Evolutionary conservation across 73 alveolate species (phyloP), one percentile per base, ranked within the genome.

Genomic region (Symbiodinium natans): DNA sequence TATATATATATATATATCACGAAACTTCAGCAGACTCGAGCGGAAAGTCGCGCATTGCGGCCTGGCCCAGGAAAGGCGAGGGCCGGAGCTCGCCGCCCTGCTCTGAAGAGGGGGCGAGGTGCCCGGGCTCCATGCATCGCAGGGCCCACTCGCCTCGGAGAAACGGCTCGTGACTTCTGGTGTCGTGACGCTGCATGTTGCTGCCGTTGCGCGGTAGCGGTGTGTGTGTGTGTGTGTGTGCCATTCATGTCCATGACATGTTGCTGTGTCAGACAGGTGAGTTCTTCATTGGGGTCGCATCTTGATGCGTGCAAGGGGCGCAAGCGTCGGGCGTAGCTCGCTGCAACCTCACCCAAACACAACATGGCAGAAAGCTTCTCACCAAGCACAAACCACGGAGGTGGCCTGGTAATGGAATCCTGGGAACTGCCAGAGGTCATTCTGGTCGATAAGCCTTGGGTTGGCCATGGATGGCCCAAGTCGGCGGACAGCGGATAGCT

Each of bases 381-480:
- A n/a, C 80, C 13, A 46, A 46, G 59, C 13, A 6, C 59, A 46
- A 46, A 46, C 13, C 21, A 6, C 6, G 59, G 6, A 13, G 36
- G 36, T 9, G 38, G 84, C 46, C 80, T 90, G 97, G 88, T 68
- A 90, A 25, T 90, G 97, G 19, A 71, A 90, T 73, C 97, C 97
- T 31, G 97, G 88, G 80, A 90, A 90, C 68, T 90, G 97, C 97
- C 97, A 90, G 15, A 90, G 31, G 88, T 90, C 97, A 13, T 85
- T 29, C 48, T 29, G 48, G 77, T 90, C 88, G 39, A 90, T 40
- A 6, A 90, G 84, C 97, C 97, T 90, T 27, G 3, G 84, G 42
- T 11, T n/a, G 17, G 23, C 17, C 63, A 48, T 48, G 63, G 17
- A 10, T 17, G 23, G 63, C 8, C 17, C 63, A 48, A 48, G 17